Evolutionary conservation across 2,329 filamentous ascomycete genomes (phyloP).

Genomic region (Fusarium sp.): DNA sequence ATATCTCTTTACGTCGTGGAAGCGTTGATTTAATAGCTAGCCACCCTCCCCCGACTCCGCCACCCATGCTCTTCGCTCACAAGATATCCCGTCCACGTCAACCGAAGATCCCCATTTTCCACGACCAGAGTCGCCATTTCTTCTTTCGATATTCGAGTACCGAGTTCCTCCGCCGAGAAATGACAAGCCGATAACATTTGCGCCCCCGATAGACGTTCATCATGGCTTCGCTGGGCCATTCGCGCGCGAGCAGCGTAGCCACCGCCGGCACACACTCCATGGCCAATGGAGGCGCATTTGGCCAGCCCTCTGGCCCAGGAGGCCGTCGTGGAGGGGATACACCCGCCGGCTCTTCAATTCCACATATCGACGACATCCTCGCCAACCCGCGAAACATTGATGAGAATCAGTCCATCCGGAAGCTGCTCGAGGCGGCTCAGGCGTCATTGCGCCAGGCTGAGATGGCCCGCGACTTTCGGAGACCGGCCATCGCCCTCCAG

Average conservation of each 20-base stretch:
- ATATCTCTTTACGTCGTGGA: conserved; percentile 8
- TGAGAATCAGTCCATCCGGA: conserved; percentile 61
- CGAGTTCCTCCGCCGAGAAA: conserved; percentile 12
- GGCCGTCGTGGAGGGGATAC: conserved; percentile 42
- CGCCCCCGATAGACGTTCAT: conserved; percentile 10
- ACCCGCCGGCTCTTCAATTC: conserved; percentile 51
- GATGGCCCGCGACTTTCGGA: conserved; percentile 69
- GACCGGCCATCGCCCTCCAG: conserved; percentile 79
- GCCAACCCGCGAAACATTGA: conserved; percentile 59
- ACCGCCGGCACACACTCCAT: conserved; percentile 44
- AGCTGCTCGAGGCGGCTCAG: conserved; percentile 64
- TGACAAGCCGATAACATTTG: conserved; percentile 16
- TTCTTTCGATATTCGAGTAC: conserved; percentile 3
- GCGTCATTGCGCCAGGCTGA: conserved; percentile 68
- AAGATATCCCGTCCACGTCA: conserved; percentile 16
- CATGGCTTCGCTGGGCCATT: conserved; percentile 43
- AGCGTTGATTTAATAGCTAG: conserved; percentile 31
- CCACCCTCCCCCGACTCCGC: conserved; percentile 23
- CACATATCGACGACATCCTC: conserved; percentile 66
- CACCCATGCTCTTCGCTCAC: conserved; percentile 22
- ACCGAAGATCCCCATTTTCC: conserved; percentile 1
- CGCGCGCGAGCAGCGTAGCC: conserved; percentile 40
- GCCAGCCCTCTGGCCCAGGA: conserved; percentile 43
- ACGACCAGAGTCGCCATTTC: background rate
- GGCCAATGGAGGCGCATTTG: conserved; percentile 46